Base-by-base conservation (phyloP, 2,329 filamentous ascomycete species). In the Colletotrichum musicola region DNA sequence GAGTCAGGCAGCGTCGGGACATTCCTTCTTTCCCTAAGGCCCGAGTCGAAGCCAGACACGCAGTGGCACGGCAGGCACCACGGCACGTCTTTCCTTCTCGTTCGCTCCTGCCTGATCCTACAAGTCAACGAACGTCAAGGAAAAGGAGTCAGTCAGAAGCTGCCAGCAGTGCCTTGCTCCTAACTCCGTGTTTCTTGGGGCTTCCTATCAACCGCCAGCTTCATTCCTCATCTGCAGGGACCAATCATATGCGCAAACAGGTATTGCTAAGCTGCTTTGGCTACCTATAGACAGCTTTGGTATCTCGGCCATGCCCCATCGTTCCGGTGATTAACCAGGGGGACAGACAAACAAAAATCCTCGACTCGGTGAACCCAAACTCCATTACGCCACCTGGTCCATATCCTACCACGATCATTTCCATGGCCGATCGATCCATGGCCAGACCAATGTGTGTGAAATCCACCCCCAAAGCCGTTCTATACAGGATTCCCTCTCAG, bases 61-160 rank as follows among this genome's bases (percentile, higher is more conserved):
- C 47, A 42, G 46, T 51, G 47, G 58, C 58, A 56, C 42, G 22
- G 59, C 27, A 63, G 44, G 59, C 64, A 67, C 22, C 30, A 38
- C 51, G 30, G 64, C 51, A 22, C 44, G 58, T 50, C 38, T 63
- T 56, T 40, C 54, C 40, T 16, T 20, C 5, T 56, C 14, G 16
- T 14, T 40, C 35, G 3, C n/a, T 25, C 10, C 14, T 22, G 6
- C 25, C 3, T n/a, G 20, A 30, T 51, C 47, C 47, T 30, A 10
- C 27, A 30, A 30, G 7, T 30, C 27, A 30, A 30, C 27, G 20
- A 6, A 6, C 27, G 2, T 7, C 27, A 2, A 30, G 27, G 27
- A 7, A 10, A 30, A 30, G 27, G 9, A 30, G 27, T 30, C 27
- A 30, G 7, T 30, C 6, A 30, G 27, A 10, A 30, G 54, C 53